Conservation (phyloP, 768 basidiomycete genomes). For the Hydnomerulius pinastri region DNA sequence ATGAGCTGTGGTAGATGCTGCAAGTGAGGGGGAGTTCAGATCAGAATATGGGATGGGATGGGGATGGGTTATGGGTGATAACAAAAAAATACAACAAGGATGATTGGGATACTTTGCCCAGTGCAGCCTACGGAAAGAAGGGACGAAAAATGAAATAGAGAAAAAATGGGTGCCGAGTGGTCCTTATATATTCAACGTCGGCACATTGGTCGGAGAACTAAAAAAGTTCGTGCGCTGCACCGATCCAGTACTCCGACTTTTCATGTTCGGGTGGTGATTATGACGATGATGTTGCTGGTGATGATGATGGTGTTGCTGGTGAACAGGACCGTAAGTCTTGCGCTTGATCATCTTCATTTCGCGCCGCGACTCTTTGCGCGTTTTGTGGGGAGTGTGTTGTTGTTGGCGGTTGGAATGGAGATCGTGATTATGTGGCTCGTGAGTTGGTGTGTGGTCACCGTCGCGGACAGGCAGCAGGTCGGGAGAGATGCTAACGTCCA, state of each 20-base stretch:
- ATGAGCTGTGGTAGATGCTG: slow-evolving; percentile 10
- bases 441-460: slow-evolving; percentile 58
- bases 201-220: slow-evolving; percentile 35
- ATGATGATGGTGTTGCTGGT: slow-evolving; percentile 41
- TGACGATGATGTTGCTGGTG: slow-evolving; percentile 52
- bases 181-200: slow-evolving; percentile 29
- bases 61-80: slow-evolving; percentile 4
- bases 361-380: slow-evolving; percentile 61
- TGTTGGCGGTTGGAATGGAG: slow-evolving; percentile 40
- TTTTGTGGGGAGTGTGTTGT: slow-evolving; percentile 45
- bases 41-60: slow-evolving; percentile 4
- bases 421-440: slow-evolving; percentile 33
- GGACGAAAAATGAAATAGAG: background rate
- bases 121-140: background rate
- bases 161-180: too few species aligned
- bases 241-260: slow-evolving; percentile 55
- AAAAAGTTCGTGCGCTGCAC: slow-evolving; percentile 49
- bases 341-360: slow-evolving; percentile 70
- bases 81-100: slow-evolving; percentile 24
- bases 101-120: background rate
- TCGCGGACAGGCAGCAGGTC: slow-evolving; percentile 53
- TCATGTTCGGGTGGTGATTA: slow-evolving; percentile 67
- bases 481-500: slow-evolving; percentile 48
- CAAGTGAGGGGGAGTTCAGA: slow-evolving; percentile 10
- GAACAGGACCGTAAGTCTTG: slow-evolving; percentile 48